A percentile compares a stretch with the other conserved stretches of the same genome.
phyloP scores from a whole-genome alignment of 2,329 filamentous ascomycete species.

The Fusarium armeniacum region DNA sequence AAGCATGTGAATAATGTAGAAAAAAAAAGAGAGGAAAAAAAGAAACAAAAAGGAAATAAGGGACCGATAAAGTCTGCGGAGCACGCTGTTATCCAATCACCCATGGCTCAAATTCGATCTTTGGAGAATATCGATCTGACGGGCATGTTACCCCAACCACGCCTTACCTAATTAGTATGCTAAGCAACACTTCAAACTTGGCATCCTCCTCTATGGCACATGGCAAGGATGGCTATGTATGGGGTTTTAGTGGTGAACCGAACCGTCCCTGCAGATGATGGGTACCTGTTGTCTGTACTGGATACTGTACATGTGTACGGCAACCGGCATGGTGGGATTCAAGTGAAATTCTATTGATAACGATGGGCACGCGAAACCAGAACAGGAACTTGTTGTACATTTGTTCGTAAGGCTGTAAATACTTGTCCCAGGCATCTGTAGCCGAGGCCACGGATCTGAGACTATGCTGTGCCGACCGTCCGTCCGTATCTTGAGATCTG shows the following conservation, averaged over 20 bases:
- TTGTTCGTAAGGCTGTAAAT: constrained; percentile 1
- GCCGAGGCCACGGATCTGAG: background rate
- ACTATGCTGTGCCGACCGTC: background rate
- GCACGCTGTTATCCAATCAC: constrained; percentile 28
- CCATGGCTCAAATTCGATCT: constrained; percentile 35
- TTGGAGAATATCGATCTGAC: constrained; percentile 42
- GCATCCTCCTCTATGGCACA: constrained; percentile 33
- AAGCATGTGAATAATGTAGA: background rate
- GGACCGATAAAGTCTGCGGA: constrained; percentile 5
- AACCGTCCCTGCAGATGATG: constrained; percentile 38
- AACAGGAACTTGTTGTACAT: constrained; percentile 38
- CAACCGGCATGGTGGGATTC: constrained; percentile 7
- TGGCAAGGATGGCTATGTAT: constrained; percentile 27
- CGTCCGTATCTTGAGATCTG: background rate
- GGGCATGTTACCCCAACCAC: constrained; percentile 29
- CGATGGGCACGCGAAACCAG: constrained; percentile 26
- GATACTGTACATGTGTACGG: constrained; percentile 3
- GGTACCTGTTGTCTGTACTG: background rate
- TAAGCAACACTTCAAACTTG: constrained; percentile 41
- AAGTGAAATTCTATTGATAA: constrained; percentile 7
- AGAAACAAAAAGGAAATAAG: background rate
- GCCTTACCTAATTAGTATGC: constrained; percentile 43
- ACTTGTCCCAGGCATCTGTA: background rate
- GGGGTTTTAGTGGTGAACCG: constrained; percentile 26
- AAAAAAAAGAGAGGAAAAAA: background rate